Evolutionary conservation across 2,329 filamentous ascomycete genomes (phyloP).

Genomic region (Paecilomyces fulvus): DNA sequence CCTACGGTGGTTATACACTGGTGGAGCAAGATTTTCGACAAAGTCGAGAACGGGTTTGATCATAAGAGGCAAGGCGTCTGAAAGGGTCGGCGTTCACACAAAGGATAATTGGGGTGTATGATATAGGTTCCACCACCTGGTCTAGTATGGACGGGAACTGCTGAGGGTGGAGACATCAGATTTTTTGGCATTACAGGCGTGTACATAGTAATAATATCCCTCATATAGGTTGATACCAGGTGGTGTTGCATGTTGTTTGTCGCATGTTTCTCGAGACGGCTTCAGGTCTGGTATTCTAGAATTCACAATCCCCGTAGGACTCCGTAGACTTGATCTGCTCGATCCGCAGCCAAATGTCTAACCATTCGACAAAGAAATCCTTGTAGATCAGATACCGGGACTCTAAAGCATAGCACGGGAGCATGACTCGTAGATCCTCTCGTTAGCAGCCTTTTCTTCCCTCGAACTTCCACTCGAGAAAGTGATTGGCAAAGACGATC

Average conservation of each 20-base stretch:
- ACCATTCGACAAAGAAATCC: too few relatives aligned
- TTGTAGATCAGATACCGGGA: too few relatives aligned
- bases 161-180: neutral
- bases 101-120: neutral
- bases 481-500: too few relatives aligned
- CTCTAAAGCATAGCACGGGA: too few relatives aligned
- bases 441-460: too few relatives aligned
- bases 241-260: neutral
- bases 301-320: too few relatives aligned
- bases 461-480: too few relatives aligned
- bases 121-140: neutral
- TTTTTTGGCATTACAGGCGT: neutral
- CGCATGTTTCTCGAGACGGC: neutral
- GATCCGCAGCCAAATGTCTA: too few relatives aligned
- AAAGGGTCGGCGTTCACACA: neutral
- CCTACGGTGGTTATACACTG: neutral
- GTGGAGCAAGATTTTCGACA: neutral
- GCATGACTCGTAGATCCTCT: too few relatives aligned
- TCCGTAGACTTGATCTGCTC: too few relatives aligned
- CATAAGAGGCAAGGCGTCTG: conserved; percentile 1
- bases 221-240: neutral
- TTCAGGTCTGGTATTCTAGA: too few relatives aligned
- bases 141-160: neutral
- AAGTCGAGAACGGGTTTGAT: neutral
- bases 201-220: neutral